These are phyloP conservation scores for Rauvolfia tetraphylla DNA, from an alignment of 257 asterid species.

Conservation along the genomic window DNA sequence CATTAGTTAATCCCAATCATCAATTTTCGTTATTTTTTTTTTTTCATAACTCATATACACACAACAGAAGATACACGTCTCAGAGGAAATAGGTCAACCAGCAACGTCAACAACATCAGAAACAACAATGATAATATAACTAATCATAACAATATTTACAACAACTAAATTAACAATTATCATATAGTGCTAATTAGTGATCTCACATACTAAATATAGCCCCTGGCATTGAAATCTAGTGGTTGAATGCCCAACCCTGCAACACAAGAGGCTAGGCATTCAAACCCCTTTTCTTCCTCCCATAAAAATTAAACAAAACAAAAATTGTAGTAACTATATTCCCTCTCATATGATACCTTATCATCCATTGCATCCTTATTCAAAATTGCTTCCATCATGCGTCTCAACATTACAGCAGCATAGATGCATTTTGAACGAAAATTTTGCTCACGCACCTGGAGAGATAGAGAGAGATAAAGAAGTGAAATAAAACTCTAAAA, in stretches of 20 bases:
- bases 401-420: slow-evolving; percentile 93
- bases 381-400: slow-evolving; percentile 92
- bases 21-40: too few species aligned
- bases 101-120: too few species aligned
- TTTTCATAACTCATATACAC: too few species aligned
- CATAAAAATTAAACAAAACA: neutral
- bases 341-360: slow-evolving; percentile 77
- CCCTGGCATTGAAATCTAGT: neutral
- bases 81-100: too few species aligned
- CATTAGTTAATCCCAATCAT: too few species aligned
- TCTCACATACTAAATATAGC: too few species aligned
- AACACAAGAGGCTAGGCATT: neutral
- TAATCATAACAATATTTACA: too few species aligned
- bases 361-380: slow-evolving; percentile 98
- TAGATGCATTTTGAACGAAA: slow-evolving; percentile 92
- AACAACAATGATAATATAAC: too few species aligned
- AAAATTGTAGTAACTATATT: neutral
- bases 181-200: too few species aligned
- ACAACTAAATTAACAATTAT: too few species aligned
- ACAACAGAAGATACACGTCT: too few species aligned
- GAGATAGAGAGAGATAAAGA: slow-evolving; percentile 20
- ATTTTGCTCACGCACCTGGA: slow-evolving; percentile 58
- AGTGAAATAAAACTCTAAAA: slow-evolving; percentile 18
- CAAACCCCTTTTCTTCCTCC: neutral
- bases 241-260: neutral